A percentile compares a stretch with the other conserved stretches of the same genome.
Evolutionary conservation across 345 rosid genomes (phyloP).

Genomic region (Lumnitzera littorea): DNA sequence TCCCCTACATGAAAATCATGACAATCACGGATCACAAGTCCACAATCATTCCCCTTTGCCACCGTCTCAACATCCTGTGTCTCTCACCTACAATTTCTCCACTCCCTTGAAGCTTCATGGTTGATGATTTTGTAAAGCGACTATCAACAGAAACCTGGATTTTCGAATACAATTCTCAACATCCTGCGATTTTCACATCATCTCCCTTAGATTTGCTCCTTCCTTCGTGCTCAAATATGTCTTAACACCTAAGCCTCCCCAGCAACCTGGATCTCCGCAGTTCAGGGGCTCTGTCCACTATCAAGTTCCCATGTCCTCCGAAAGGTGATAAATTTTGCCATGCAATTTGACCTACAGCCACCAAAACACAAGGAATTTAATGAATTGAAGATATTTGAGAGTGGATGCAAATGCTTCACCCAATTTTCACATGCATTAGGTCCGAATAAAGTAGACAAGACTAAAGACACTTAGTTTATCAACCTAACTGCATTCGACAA

Average conservation of each 20-base stretch:
- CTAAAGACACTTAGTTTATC: not conserved
- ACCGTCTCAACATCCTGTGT: conserved; percentile 86
- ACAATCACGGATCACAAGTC: conserved; percentile 65
- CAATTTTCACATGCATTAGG: no score
- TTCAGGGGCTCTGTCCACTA: conserved; percentile 86
- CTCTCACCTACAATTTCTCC: conserved; percentile 86
- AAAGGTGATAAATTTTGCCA: conserved; percentile 78
- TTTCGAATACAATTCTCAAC: conserved; percentile 6
- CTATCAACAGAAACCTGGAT: conserved; percentile 57
- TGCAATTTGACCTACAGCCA: conserved; percentile 56
- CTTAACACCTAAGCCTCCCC: conserved; percentile 78
- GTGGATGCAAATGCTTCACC: no score
- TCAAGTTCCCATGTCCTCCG: conserved; percentile 73
- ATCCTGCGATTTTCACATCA: conserved; percentile 83
- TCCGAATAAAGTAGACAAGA: no score
- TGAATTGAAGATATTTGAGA: no score
- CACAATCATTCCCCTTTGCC: conserved; percentile 78
- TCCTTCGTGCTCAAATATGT: conserved; percentile 65
- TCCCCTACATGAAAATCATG: conserved; percentile 73
- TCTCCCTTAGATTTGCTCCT: conserved; percentile 60
- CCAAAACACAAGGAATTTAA: not conserved
- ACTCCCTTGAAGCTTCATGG: conserved; percentile 74
- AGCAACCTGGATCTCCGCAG: conserved; percentile 60
- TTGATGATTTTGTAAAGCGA: conserved; percentile 40
- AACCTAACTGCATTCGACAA: not conserved